Conservation (phyloP, 116 monocot genomes). For the Dioscorea cayenensis region DNA sequence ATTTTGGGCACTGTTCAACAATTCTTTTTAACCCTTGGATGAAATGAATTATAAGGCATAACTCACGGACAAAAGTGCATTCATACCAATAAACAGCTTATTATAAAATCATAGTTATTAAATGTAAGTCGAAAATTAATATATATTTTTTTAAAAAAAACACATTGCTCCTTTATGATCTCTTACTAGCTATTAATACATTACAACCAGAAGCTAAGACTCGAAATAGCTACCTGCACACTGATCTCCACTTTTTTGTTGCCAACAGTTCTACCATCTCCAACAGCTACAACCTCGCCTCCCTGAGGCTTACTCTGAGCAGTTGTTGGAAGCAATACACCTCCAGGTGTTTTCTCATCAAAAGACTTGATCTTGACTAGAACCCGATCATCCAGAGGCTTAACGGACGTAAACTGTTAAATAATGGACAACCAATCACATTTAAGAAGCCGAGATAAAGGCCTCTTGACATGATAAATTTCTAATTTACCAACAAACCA, state of each 20-base stretch:
- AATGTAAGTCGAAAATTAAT: no score
- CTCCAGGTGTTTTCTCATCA: constrained; percentile 48
- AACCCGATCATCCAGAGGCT: constrained; percentile 44
- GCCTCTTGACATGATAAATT: neutral
- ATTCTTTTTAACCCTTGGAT: no score
- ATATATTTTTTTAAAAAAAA: no score
- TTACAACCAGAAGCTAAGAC: no score
- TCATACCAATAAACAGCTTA: no score
- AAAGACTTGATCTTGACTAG: constrained; percentile 45
- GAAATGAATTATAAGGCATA: no score
- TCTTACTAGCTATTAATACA: no score
- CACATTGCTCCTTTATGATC: no score
- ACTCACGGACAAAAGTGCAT: no score
- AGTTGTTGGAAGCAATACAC: constrained; percentile 48
- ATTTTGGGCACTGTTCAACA: no score
- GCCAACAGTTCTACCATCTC: constrained; percentile 46
- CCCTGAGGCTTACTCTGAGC: constrained; percentile 53
- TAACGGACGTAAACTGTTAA: constrained; percentile 44
- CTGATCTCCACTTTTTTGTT: constrained; percentile 37
- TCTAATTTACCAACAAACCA: neutral
- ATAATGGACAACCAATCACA: neutral
- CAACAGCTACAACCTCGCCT: constrained; percentile 56
- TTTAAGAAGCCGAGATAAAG: neutral
- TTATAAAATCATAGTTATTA: neutral
- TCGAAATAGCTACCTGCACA: constrained; percentile 27